Base-by-base conservation (phyloP, 2,329 filamentous ascomycete species). In the Diaporthe batatas region DNA sequence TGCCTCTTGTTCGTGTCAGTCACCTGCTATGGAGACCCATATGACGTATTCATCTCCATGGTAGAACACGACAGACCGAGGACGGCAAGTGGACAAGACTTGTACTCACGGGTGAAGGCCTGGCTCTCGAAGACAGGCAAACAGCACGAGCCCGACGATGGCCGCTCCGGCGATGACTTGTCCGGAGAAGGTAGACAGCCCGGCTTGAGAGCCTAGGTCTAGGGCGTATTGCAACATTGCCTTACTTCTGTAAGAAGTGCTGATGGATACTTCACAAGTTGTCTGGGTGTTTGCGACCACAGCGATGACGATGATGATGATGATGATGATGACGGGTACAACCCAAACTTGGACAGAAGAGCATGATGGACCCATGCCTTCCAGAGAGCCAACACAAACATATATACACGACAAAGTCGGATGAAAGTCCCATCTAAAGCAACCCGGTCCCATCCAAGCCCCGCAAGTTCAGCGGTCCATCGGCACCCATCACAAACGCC, bases 201-300 rank as follows among this genome's bases (percentile, higher is more conserved):
- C 68, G 44, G 55, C 55, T 16, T 53, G 68, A 36, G 44, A 62
- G 55, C 55, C 68, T 6, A 70, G 18, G 18, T 70, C 68, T 7
- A 36, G 18, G 23, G 49, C 49, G 6, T 23, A 42, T 53, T 70
- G 55, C 68, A 62, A 42, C 68, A 70, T 70, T 14, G 47, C 44
- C 44, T 70, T 14, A 29, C 44, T 14, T 11, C 51, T 62, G 14
- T 3, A 7, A 7, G 16, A 62, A 8, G 32, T 23, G 0, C 14
- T 32, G 23, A 29, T 42, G 29, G 32, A 18, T n/a, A 25, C 7
- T 16, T 21, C 12, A 3, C 4, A n/a, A 44, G 16, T 42, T 42
- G 39, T 36, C 34, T 36, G 11, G 11, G 10, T 10, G 34, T 36
- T 10, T 36, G 10, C 34, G 34, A 36, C 10, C 11, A 36, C 34